These are phyloP conservation scores for Agapanthus africanus DNA, from an alignment of 106 monocot species.

Conservation along the genomic window DNA sequence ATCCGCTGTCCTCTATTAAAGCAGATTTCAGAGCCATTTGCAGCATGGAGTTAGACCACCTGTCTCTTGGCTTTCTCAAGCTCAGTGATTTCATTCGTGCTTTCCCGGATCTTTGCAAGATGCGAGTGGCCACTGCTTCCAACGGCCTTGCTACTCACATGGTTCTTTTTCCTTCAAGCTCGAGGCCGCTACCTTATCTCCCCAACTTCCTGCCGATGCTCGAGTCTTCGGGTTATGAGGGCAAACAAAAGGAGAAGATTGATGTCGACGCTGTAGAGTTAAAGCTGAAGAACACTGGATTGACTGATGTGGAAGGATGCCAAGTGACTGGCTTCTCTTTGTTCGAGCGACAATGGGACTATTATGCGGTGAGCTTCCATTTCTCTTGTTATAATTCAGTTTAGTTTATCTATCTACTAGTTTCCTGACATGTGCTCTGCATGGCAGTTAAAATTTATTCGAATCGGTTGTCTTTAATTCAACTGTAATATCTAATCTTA, in stretches of 20 bases:
- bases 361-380: not conserved
- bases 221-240: not conserved
- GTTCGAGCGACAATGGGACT: conserved; percentile 3
- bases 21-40: conserved; percentile 39
- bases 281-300: not conserved
- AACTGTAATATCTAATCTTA: too few relatives aligned
- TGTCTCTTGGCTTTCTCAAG: conserved; percentile 29
- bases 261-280: not conserved
- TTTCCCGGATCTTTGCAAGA: conserved; percentile 25
- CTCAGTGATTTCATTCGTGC: conserved; percentile 39
- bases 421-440: too few relatives aligned
- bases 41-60: conserved; percentile 37
- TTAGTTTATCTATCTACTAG: too few relatives aligned
- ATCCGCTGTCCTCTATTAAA: conserved; percentile 38
- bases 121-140: conserved; percentile 12
- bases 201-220: too few relatives aligned
- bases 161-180: conserved; percentile 25
- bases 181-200: too few relatives aligned
- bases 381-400: too few relatives aligned
- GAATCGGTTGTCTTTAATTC: too few relatives aligned
- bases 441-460: too few relatives aligned
- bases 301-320: not conserved
- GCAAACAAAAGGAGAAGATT: not conserved
- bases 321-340: not conserved
- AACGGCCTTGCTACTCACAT: conserved; percentile 30